A percentile compares a stretch with the other conserved stretches of the same genome.
These are phyloP conservation scores for Xylariaceae sp. DNA, from an alignment of 2,329 filamentous ascomycete species.

Conservation along the genomic window DNA sequence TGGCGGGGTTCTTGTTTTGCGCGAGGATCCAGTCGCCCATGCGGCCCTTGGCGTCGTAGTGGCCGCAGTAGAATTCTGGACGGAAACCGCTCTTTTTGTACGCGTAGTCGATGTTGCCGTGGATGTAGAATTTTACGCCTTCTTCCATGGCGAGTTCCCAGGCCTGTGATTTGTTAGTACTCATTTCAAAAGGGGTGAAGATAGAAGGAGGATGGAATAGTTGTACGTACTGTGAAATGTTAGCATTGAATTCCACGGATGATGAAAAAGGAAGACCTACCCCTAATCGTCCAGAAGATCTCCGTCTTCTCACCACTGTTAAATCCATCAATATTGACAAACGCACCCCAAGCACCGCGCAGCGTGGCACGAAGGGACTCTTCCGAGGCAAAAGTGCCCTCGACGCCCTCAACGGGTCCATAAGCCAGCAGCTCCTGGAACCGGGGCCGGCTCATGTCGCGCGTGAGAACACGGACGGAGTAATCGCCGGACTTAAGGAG, in stretches of 20 bases:
- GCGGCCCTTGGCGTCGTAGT: conserved; percentile 45
- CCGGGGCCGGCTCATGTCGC: conserved; percentile 38
- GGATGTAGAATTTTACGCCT: conserved; percentile 40
- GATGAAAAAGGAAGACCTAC: neutral
- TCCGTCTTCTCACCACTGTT: conserved; percentile 49
- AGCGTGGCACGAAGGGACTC: conserved; percentile 40
- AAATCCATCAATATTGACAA: conserved; percentile 51
- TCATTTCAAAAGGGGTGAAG: too few species aligned
- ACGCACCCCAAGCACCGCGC: conserved; percentile 43
- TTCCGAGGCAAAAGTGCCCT: conserved; percentile 46
- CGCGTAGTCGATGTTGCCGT: conserved; percentile 45
- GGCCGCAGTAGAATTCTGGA: conserved; percentile 41
- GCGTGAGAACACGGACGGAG: conserved; percentile 43
- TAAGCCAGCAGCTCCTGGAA: conserved; percentile 40
- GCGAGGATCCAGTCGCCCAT: conserved; percentile 41
- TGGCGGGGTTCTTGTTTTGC: conserved; percentile 35
- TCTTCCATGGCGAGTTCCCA: conserved; percentile 41
- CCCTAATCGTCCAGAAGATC: conserved; percentile 43
- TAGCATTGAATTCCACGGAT: neutral
- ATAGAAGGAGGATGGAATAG: too few species aligned
- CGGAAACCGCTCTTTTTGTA: conserved; percentile 45
- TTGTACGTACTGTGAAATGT: conserved; percentile 8
- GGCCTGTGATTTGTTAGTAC: conserved; percentile 10
- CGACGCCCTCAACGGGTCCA: conserved; percentile 42
- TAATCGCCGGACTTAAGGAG: conserved; percentile 41